Conservation (phyloP, 2,329 filamentous ascomycete species). For the Colletotrichum cuscutae region DNA sequence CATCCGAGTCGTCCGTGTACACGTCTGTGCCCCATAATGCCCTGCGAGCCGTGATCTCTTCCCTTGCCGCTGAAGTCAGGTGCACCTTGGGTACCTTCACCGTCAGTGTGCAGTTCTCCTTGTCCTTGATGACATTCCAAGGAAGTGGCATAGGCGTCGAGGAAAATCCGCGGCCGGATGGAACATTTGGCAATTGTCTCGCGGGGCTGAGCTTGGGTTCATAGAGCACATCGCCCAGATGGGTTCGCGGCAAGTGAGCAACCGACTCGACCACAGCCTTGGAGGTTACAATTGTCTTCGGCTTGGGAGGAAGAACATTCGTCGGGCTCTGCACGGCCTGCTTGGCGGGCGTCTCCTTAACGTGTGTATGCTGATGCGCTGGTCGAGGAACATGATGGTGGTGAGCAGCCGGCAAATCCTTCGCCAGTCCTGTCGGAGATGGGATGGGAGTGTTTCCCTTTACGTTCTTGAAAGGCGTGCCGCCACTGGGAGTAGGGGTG, state of each 20-base stretch:
- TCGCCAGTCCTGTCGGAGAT: conserved; percentile 53
- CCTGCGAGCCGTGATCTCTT: conserved; percentile 83
- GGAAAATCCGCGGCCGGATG: conserved; percentile 55
- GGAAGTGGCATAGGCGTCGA: conserved; percentile 79
- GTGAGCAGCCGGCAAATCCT: conserved; percentile 52
- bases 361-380: conserved; percentile 37
- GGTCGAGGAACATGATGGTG: conserved; percentile 57
- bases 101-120: conserved; percentile 90
- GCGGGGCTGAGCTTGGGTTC: conserved; percentile 70
- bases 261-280: conserved; percentile 79
- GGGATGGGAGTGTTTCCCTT: conserved; percentile 58
- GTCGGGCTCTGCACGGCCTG: conserved; percentile 48
- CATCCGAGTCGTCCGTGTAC: conserved; percentile 95
- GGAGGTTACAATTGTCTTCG: conserved; percentile 74
- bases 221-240: conserved; percentile 89
- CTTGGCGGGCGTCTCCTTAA: conserved; percentile 38
- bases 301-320: conserved; percentile 64
- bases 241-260: conserved; percentile 75
- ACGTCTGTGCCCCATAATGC: conserved; percentile 94
- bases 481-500: conserved; percentile 52
- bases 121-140: conserved; percentile 74
- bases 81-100: conserved; percentile 87
- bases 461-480: conserved; percentile 59
- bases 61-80: conserved; percentile 74
- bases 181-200: conserved; percentile 54